A percentile compares a stretch with the other conserved stretches of the same genome.
Evolutionary conservation across 2,329 filamentous ascomycete species (phyloP).

Genomic region (Thelonectria discophora): DNA sequence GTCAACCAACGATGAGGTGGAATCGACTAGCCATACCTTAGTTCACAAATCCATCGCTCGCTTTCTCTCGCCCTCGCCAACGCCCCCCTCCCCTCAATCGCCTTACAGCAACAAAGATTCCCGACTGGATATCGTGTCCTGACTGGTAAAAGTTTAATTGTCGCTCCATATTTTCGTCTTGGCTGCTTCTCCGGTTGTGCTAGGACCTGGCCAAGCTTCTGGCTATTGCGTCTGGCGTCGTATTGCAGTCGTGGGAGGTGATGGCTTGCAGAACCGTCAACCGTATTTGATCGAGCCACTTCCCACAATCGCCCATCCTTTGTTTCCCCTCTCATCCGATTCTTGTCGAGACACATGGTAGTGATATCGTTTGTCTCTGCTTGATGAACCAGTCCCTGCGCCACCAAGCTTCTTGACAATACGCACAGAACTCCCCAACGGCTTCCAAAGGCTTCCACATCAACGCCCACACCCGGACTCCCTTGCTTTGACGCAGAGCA

Average conservation of each 20-base stretch:
- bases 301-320: slow-evolving; percentile 13
- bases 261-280: background rate
- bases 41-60: background rate
- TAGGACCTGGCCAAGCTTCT: slow-evolving; percentile 25
- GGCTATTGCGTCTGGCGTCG: slow-evolving; percentile 12
- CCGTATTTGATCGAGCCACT: background rate
- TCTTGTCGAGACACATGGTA: background rate
- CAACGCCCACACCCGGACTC: background rate
- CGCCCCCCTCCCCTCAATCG: background rate
- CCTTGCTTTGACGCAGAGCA: background rate
- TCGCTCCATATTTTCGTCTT: slow-evolving; percentile 22
- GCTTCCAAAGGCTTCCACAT: background rate
- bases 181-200: slow-evolving; percentile 24
- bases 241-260: slow-evolving; percentile 14
- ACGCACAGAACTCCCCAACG: background rate
- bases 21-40: background rate
- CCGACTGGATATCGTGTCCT: slow-evolving; percentile 3
- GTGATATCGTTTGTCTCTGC: background rate
- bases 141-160: slow-evolving; percentile 11
- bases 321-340: background rate
- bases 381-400: background rate
- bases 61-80: background rate
- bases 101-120: background rate
- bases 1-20: background rate
- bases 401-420: background rate